Evolutionary conservation across 306 rosid species (phyloP).

Genomic region (Vicia villosa): DNA sequence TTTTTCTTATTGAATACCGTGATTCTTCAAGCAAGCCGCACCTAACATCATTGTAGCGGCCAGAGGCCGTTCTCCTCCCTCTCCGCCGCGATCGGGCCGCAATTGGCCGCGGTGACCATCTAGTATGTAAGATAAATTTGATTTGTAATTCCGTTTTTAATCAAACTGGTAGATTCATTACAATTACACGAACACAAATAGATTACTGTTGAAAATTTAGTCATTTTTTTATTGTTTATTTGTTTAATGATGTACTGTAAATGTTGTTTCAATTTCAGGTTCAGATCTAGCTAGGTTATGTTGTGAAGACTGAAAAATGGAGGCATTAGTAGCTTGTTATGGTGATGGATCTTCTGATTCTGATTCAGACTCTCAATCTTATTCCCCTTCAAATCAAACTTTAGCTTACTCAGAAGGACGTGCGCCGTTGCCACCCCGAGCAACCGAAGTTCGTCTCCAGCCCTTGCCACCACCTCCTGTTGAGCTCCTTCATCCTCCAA

Average conservation of each 20-base stretch:
- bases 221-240: slow-evolving; percentile 24
- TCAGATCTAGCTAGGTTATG: neutral
- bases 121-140: too few species aligned
- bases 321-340: slow-evolving; percentile 69
- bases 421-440: slow-evolving; percentile 48
- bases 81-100: too few species aligned
- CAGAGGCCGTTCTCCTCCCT: too few species aligned
- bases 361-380: slow-evolving; percentile 46
- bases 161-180: too few species aligned
- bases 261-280: slow-evolving; percentile 30
- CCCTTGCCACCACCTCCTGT: slow-evolving; percentile 70
- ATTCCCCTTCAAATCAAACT: slow-evolving; percentile 32
- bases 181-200: neutral
- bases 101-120: too few species aligned
- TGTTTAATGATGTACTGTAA: slow-evolving; percentile 8
- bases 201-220: slow-evolving; percentile 12
- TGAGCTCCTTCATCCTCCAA: slow-evolving; percentile 58
- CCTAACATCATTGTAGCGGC: too few species aligned
- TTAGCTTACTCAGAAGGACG: slow-evolving; percentile 4
- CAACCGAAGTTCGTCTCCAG: slow-evolving; percentile 12
- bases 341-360: slow-evolving; percentile 71
- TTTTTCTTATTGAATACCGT: too few species aligned
- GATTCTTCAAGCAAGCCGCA: too few species aligned
- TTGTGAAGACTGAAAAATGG: slow-evolving; percentile 47
- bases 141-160: too few species aligned